Evolutionary conservation across 2,329 filamentous ascomycete genomes (phyloP).

Genomic region (Neopestalotiopsis clavispora): DNA sequence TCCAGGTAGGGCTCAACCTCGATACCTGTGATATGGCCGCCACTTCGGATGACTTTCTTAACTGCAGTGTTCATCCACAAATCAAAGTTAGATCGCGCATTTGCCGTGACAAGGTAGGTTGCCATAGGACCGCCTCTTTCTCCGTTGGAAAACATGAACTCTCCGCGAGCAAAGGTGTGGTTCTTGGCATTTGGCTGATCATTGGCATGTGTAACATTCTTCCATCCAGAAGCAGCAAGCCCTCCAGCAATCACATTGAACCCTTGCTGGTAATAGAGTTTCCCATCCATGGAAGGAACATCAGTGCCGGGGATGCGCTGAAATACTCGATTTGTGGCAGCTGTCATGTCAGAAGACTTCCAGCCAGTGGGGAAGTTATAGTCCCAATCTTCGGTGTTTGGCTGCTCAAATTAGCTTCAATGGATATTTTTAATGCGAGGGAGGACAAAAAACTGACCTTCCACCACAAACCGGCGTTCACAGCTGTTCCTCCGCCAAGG

Average conservation of each 20-base stretch:
- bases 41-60: constrained; percentile 66
- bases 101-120: constrained; percentile 70
- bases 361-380: constrained; percentile 73
- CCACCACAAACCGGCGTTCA: constrained; percentile 74
- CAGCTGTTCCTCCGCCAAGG: constrained; percentile 68
- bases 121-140: constrained; percentile 72
- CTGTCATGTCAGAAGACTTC: constrained; percentile 66
- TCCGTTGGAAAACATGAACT: constrained; percentile 69
- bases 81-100: constrained; percentile 66
- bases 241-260: constrained; percentile 67
- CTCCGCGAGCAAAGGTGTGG: constrained; percentile 63
- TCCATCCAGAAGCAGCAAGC: constrained; percentile 65
- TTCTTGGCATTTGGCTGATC: constrained; percentile 66
- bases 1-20: constrained; percentile 62
- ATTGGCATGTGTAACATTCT: constrained; percentile 61
- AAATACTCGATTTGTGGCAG: constrained; percentile 67
- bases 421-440: neutral
- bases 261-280: constrained; percentile 68
- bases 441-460: constrained; percentile 35
- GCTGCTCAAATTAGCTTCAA: neutral
- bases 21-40: constrained; percentile 67
- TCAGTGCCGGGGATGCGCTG: constrained; percentile 71
- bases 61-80: constrained; percentile 71
- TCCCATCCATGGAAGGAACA: constrained; percentile 66
- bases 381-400: constrained; percentile 66